Base-by-base conservation (phyloP, 441 rosid species). In the Rhodomyrtus psidioides region DNA sequence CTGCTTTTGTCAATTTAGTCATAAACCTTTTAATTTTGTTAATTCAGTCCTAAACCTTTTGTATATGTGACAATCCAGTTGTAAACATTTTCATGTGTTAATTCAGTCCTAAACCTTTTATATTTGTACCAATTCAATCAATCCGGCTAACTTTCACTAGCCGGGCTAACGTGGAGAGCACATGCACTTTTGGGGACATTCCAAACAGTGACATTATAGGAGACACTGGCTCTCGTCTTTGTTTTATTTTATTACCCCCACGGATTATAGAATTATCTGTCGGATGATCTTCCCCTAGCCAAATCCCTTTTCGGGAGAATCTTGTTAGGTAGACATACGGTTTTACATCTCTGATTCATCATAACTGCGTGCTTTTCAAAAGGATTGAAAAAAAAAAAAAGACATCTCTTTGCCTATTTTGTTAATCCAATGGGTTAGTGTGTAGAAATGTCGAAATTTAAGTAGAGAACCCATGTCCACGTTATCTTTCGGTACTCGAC, bases 131-230 rank as follows among this genome's bases (percentile, higher is more conserved):
- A 49, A 49, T 49, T 49, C 13, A 10, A 0, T 49, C 51, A 10
- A 49, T 49, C 51, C 0, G 0, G 3, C 12, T 2, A 3, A 3
- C 51, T 34, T 2, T 34, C 4, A 4, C 34, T 4, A 4, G 4
- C 4, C 4, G 4, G 3, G 3, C 12, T 10, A 0, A 2, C 3
- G 51, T 49, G 51, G 46, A 34, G 26, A 49, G 13, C 51, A 65
- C 46, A 34, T 34, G 75, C n/a, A 19, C 46, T 65, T 34, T 9
- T 19, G 14, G 76, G 76, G 79, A 70, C 79, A 70, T 19, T 70
- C 79, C 49, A 19, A 34, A 34, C 13, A 42, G 26, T 70, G 79
- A 34, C 4, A 3, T 39, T 70, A 12, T 21, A 70, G n/a, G 49
- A 10, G 8, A 34, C 8, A 51, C 53, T 51, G 53, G 49, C 46